Evolutionary conservation across 2,329 filamentous ascomycete genomes (phyloP), one percentile per base, ranked within the genome.

Genomic region (Endoconidiophora polonica): DNA sequence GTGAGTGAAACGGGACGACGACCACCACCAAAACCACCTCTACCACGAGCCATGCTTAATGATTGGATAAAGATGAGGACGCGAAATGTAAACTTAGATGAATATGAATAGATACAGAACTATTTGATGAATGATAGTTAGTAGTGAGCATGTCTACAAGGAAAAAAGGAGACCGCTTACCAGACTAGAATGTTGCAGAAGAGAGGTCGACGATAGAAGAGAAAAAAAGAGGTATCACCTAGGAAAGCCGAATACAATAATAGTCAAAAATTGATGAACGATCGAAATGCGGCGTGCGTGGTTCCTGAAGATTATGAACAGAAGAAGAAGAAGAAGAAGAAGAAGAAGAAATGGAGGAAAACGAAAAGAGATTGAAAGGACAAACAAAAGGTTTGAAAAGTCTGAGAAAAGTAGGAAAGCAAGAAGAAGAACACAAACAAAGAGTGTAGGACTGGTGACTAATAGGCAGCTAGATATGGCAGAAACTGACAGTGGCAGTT

Each of bases 1-100:
- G 68, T 74, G 54, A 79, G 56, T 54, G 77, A 73, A 39, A 71
- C 66, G 37, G 71, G 64, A 16, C 70, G 67, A 52, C 66, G 68
- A 52, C 61, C 59, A 39, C 59, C 57, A 44, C 58, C 63, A 52
- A 59, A 61, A 45, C 56, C 57, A 29, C 50, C 50, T 45, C 64
- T 61, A 45, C 64, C 64, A 50, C 67, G 63, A 47, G 61, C 63
- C 68, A 71, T 71, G 53, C 12, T 44, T 42, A 12, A 26, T 24
- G 29, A 42, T 23, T 20, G 23, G 14, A 20, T 22, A 18, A 37
- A 12, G 26, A 29, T 44, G n/a, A 24, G 18, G 36, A 14, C 16
- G 18, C 12, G 10, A 16, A 26, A 33, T 14, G 26, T 33, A 24
- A 16, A 36, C n/a, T 43, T 33, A n/a, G 38, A 36, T 26, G 46